Conservation (phyloP, 139 green algal species). For the Chlorella ohadii region DNA sequence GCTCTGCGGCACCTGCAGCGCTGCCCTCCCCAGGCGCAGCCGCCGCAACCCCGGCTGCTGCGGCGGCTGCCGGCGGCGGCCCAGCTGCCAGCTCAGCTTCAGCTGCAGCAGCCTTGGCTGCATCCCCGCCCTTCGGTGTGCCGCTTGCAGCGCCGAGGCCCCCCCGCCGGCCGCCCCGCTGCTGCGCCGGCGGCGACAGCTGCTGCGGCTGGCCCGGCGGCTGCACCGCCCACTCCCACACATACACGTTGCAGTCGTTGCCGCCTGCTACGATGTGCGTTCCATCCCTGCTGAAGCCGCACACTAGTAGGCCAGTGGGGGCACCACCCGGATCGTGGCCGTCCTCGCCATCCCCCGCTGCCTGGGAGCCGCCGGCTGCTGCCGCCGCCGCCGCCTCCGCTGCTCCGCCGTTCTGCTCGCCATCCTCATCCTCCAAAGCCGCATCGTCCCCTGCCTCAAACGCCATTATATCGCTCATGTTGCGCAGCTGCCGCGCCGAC, state of each 20-base stretch:
- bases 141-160: too few species aligned
- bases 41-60: background rate
- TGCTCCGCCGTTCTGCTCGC: background rate
- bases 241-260: constrained; percentile 65
- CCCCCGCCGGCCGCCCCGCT: background rate
- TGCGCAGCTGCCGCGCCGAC: background rate
- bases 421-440: background rate
- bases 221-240: constrained; percentile 71
- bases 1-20: too few species aligned
- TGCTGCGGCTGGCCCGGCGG: background rate
- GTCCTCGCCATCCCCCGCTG: background rate
- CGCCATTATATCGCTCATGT: too few species aligned
- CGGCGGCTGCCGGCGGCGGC: background rate
- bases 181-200: background rate
- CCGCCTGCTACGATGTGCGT: constrained; percentile 71
- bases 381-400: background rate
- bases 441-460: background rate
- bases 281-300: constrained; percentile 70
- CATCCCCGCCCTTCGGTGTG: too few species aligned
- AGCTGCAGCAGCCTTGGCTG: background rate
- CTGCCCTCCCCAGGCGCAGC: too few species aligned
- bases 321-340: background rate
- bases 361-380: background rate
- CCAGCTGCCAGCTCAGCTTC: background rate
- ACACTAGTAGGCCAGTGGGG: constrained; percentile 64